Conservation (phyloP, 208 protist genomes). For the Perkinsela sp. region DNA sequence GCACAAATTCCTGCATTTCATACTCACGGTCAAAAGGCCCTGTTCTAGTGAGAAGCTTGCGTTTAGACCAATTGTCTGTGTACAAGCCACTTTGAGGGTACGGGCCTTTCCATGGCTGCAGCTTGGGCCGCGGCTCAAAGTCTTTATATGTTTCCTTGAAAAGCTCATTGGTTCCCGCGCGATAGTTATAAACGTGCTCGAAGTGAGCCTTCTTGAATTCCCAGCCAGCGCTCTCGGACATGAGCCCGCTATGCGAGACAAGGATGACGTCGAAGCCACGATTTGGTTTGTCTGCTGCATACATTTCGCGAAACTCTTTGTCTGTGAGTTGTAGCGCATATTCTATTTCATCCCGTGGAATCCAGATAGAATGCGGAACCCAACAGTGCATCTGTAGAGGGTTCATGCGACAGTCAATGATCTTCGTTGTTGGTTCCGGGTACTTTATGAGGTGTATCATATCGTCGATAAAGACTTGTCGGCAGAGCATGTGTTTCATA, state of each 20-base stretch:
- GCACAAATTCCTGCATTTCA: constrained; percentile 63
- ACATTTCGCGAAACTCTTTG: constrained; percentile 59
- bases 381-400: constrained; percentile 46
- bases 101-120: constrained; percentile 55
- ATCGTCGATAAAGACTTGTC: constrained; percentile 46
- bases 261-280: constrained; percentile 42
- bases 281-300: constrained; percentile 35
- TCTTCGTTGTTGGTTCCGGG: constrained; percentile 29
- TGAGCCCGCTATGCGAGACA: constrained; percentile 56
- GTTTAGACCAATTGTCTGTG: constrained; percentile 65
- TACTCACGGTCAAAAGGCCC: constrained; percentile 62
- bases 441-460: constrained; percentile 28
- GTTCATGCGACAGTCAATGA: constrained; percentile 38
- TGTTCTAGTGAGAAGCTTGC: constrained; percentile 42
- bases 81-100: constrained; percentile 59
- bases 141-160: constrained; percentile 49
- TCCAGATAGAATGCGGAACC: constrained; percentile 47
- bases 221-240: constrained; percentile 54
- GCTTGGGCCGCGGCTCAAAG: constrained; percentile 23
- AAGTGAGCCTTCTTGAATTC: constrained; percentile 54
- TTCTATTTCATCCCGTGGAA: constrained; percentile 58
- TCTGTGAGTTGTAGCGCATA: constrained; percentile 48
- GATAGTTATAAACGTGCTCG: constrained; percentile 65
- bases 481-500: constrained; percentile 42
- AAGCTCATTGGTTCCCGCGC: constrained; percentile 51